phyloP scores from a whole-genome alignment of 2,329 filamentous ascomycete species.

The Alternaria gansuensis region DNA sequence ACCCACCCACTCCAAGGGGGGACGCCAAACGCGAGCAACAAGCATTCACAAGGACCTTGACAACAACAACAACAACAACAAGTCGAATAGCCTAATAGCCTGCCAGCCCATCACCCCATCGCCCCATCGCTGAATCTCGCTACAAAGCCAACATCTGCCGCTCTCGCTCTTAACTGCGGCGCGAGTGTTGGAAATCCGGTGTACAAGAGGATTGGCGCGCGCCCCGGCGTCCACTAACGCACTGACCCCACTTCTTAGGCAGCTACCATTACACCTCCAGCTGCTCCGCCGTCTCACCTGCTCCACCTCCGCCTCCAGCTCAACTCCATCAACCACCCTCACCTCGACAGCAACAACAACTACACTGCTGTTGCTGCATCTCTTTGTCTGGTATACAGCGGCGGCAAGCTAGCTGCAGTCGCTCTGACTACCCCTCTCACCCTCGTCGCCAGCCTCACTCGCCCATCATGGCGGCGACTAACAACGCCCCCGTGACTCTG shows the following conservation, averaged over 20 bases:
- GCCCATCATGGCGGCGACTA: slow-evolving; percentile 49
- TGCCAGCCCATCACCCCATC: neutral
- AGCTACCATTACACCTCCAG: slow-evolving; percentile 29
- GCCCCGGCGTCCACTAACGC: slow-evolving; percentile 15
- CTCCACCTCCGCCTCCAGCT: slow-evolving; percentile 24
- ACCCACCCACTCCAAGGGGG: neutral
- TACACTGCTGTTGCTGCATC: slow-evolving; percentile 12
- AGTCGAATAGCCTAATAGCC: no score
- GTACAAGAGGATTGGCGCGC: slow-evolving; percentile 13
- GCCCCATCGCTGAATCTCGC: neutral
- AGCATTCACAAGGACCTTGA: slow-evolving; percentile 1
- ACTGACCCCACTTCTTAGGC: slow-evolving; percentile 31
- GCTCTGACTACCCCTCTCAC: slow-evolving; percentile 30
- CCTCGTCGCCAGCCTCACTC: slow-evolving; percentile 43
- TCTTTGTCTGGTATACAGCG: slow-evolving; percentile 12
- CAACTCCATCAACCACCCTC: slow-evolving; percentile 18
- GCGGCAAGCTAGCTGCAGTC: slow-evolving; percentile 16
- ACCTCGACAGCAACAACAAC: slow-evolving; percentile 9
- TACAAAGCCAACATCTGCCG: slow-evolving; percentile 1
- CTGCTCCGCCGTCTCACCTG: slow-evolving; percentile 26
- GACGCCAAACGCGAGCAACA: neutral
- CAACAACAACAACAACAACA: neutral
- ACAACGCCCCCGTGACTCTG: slow-evolving; percentile 62
- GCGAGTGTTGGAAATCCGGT: slow-evolving; percentile 19
- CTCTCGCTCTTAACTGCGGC: neutral